A percentile compares a stretch with the other conserved stretches of the same genome.
phyloP scores from a whole-genome alignment of 208 protist species.

The Leishmania major region DNA sequence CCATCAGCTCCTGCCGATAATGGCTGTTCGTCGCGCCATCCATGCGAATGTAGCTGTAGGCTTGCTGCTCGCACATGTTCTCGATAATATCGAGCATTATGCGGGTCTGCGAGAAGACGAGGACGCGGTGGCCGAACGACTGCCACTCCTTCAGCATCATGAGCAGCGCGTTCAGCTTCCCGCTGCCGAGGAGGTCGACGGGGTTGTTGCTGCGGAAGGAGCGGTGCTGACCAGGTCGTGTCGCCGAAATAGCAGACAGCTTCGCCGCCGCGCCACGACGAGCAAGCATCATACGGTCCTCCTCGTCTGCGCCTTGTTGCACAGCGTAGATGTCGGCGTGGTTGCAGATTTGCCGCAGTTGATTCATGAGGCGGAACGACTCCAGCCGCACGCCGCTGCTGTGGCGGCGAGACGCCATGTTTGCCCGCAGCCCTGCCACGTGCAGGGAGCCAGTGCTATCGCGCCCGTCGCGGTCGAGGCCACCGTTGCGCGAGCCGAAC shows the following conservation, averaged over 20 bases:
- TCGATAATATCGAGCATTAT: conserved; percentile 99
- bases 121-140: conserved; percentile 89
- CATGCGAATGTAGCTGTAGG: conserved; percentile 93
- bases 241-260: not conserved
- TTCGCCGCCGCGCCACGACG: conserved; percentile 9
- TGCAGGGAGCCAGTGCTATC: conserved; percentile 64
- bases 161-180: conserved; percentile 93
- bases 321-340: conserved; percentile 76
- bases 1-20: conserved; percentile 89
- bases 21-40: conserved; percentile 94
- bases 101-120: conserved; percentile 97
- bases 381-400: conserved; percentile 51
- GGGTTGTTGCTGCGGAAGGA: conserved; percentile 76
- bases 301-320: conserved; percentile 39
- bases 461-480: conserved; percentile 61
- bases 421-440: conserved; percentile 52
- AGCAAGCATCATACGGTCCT: conserved; percentile 25
- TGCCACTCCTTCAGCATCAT: conserved; percentile 95
- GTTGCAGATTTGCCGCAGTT: conserved; percentile 86
- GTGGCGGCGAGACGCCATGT: conserved; percentile 41
- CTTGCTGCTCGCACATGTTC: conserved; percentile 74
- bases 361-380: conserved; percentile 66
- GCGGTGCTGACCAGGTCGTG: conserved; percentile 14
- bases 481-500: conserved; percentile 32
- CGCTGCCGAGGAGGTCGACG: conserved; percentile 72